Conservation (phyloP, 2,329 filamentous ascomycete genomes). For the Pseudocercospora cruenta region DNA sequence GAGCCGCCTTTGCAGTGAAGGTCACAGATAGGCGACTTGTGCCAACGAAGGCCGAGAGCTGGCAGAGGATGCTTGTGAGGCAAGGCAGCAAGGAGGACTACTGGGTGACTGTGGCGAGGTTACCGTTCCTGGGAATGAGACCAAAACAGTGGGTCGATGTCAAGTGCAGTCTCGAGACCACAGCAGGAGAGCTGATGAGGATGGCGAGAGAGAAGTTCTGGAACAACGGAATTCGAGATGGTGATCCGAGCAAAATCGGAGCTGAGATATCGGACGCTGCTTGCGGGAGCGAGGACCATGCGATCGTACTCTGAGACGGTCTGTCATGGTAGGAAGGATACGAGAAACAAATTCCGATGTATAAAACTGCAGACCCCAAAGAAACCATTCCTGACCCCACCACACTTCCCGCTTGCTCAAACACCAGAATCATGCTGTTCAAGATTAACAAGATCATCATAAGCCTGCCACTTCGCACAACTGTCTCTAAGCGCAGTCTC, state of each 20-base stretch:
- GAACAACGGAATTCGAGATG: neutral
- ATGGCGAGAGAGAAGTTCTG: neutral
- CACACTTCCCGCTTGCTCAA: no score
- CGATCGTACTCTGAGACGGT: neutral
- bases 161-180: neutral
- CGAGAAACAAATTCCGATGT: neutral
- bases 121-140: neutral
- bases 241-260: no score
- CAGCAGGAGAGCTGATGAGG: neutral
- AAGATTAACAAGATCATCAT: neutral
- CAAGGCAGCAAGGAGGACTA: neutral
- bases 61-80: neutral
- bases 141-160: neutral
- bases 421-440: conserved; percentile 8
- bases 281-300: neutral
- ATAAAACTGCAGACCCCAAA: no score
- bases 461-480: conserved; percentile 12
- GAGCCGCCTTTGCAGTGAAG: neutral
- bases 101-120: neutral
- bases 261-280: neutral
- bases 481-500: neutral
- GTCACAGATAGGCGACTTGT: neutral
- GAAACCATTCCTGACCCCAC: no score
- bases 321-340: neutral
- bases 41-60: neutral